Conservation (phyloP, 75 land plant genomes). For the Sequoiadendron giganteum region DNA sequence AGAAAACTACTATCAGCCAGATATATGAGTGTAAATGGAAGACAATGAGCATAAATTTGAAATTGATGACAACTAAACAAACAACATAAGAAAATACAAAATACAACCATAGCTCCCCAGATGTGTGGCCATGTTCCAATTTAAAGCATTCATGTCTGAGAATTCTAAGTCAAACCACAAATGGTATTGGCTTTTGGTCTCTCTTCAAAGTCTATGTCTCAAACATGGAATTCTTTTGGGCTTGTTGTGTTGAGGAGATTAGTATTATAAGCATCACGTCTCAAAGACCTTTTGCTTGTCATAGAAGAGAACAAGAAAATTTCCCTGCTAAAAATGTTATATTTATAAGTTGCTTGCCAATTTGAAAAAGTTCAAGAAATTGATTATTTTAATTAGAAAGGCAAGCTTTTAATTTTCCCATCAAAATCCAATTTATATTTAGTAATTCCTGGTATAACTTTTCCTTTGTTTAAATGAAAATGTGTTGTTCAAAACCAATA, state of each 20-base stretch:
- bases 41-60: neutral
- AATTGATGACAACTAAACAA: neutral
- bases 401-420: too few relatives aligned
- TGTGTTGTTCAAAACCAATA: too few relatives aligned
- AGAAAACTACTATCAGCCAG: neutral
- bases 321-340: too few relatives aligned
- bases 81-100: neutral
- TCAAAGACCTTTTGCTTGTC: too few relatives aligned
- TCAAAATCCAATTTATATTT: too few relatives aligned
- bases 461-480: too few relatives aligned
- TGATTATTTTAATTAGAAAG: too few relatives aligned
- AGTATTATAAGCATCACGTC: neutral
- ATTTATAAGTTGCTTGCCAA: too few relatives aligned
- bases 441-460: too few relatives aligned
- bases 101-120: neutral
- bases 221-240: slow-evolving; percentile 6
- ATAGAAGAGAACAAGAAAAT: too few relatives aligned
- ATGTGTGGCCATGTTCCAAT: neutral
- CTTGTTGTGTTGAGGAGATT: neutral
- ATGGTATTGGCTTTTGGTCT: neutral
- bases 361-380: too few relatives aligned
- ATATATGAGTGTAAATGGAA: neutral
- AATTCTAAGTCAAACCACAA: neutral
- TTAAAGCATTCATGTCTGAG: neutral
- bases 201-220: neutral